These are phyloP conservation scores for Colletotrichum orchidophilum DNA, from an alignment of 2,329 filamentous ascomycete species.

Conservation along the genomic window DNA sequence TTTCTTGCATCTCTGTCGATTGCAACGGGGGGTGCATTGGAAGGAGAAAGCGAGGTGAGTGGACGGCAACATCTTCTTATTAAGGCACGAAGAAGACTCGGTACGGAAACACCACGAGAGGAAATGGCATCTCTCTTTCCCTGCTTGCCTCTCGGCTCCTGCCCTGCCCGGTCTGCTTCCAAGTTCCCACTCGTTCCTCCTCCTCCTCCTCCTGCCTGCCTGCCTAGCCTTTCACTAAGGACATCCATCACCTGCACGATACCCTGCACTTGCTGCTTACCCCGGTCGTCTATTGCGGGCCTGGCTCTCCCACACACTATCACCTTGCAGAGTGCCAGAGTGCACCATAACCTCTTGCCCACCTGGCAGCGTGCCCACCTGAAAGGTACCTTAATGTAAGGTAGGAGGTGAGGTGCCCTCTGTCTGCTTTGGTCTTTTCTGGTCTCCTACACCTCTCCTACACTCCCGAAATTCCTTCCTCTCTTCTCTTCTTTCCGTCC, in stretches of 20 bases:
- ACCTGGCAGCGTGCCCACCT: neutral
- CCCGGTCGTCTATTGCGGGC: constrained; percentile 15
- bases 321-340: neutral
- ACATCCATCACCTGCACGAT: neutral
- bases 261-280: neutral
- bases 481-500: constrained; percentile 23
- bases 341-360: constrained; percentile 1
- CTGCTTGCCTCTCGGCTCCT: constrained; percentile 5
- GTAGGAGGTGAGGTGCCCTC: neutral
- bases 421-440: neutral
- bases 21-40: neutral
- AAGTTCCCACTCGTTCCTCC: neutral
- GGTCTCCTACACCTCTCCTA: neutral
- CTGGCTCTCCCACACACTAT: neutral
- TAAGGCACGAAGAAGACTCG: no score
- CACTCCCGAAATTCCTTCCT: constrained; percentile 30
- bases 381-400: constrained; percentile 18
- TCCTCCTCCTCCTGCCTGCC: neutral
- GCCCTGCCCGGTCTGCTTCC: constrained; percentile 23
- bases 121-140: neutral
- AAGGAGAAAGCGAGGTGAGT: neutral
- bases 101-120: neutral
- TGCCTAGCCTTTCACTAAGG: neutral
- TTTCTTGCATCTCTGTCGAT: neutral
- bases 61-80: neutral